phyloP scores from a whole-genome alignment of 768 basidiomycete genomes.

The Boletus bicolor region DNA sequence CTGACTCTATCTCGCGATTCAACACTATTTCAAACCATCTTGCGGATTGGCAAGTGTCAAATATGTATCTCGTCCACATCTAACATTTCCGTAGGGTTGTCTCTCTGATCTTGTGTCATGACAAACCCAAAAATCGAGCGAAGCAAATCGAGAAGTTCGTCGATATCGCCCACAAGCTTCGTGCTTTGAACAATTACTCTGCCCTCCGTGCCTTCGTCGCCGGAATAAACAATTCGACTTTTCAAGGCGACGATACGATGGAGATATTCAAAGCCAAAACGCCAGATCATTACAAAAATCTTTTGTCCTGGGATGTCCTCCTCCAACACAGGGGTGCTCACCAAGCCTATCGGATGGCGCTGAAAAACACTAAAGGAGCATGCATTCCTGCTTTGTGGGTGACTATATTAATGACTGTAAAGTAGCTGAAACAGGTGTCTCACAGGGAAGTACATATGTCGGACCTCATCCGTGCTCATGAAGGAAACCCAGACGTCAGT shows the following conservation, averaged over 20 bases:
- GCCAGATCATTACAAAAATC: conserved; percentile 69
- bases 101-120: conserved; percentile 86
- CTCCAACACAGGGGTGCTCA: conserved; percentile 80
- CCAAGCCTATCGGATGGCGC: conserved; percentile 85
- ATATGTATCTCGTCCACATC: neutral
- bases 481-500: conserved; percentile 75
- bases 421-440: conserved; percentile 10
- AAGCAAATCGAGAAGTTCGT: conserved; percentile 87
- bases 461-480: conserved; percentile 83
- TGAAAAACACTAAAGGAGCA: conserved; percentile 79
- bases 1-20: conserved; percentile 70
- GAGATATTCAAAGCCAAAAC: conserved; percentile 65
- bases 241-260: conserved; percentile 74
- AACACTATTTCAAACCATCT: conserved; percentile 79
- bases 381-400: conserved; percentile 84
- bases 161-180: conserved; percentile 75
- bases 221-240: conserved; percentile 82
- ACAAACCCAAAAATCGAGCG: conserved; percentile 70
- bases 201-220: conserved; percentile 91
- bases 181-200: conserved; percentile 88
- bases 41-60: conserved; percentile 64
- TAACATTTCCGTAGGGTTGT: conserved; percentile 63
- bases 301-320: conserved; percentile 81
- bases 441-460: conserved; percentile 88
- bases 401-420: conserved; percentile 5